Evolutionary conservation across 345 rosid genomes (phyloP).

Genomic region (Fremontodendron californicum): DNA sequence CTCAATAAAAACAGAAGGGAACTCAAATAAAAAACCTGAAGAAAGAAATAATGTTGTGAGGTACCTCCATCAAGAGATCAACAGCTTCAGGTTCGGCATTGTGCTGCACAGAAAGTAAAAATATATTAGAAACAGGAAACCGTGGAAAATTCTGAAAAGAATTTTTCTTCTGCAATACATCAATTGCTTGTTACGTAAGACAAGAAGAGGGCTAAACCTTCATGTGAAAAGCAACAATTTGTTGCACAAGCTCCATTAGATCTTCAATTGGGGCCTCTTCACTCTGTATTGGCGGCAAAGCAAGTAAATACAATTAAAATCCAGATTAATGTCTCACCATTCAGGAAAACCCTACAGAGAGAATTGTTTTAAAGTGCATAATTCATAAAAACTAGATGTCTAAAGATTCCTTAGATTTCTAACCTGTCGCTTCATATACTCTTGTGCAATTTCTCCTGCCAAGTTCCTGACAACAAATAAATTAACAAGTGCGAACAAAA

Average conservation of each 20-base stretch:
- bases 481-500: not conserved
- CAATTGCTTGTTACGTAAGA: not conserved
- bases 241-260: constrained; percentile 74
- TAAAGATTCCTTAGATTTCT: constrained; percentile 12
- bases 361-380: constrained; percentile 16
- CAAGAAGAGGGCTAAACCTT: constrained; percentile 43
- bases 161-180: not conserved
- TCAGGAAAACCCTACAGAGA: not conserved
- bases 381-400: not conserved
- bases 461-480: constrained; percentile 50
- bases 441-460: constrained; percentile 86
- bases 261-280: constrained; percentile 64
- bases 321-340: not conserved
- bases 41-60: not conserved
- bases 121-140: constrained; percentile 10
- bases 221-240: constrained; percentile 96
- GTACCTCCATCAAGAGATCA: constrained; percentile 92
- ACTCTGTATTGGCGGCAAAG: constrained; percentile 33
- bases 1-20: not conserved
- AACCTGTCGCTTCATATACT: constrained; percentile 74
- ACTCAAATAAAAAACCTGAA: not conserved
- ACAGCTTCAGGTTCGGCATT: constrained; percentile 99
- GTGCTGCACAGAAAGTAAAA: constrained; percentile 46
- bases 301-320: constrained; percentile 6
- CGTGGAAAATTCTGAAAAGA: not conserved